Evolutionary conservation across 2,329 filamentous ascomycete genomes (phyloP), one percentile per base, ranked within the genome.

Genomic region (Myotisia sp.): DNA sequence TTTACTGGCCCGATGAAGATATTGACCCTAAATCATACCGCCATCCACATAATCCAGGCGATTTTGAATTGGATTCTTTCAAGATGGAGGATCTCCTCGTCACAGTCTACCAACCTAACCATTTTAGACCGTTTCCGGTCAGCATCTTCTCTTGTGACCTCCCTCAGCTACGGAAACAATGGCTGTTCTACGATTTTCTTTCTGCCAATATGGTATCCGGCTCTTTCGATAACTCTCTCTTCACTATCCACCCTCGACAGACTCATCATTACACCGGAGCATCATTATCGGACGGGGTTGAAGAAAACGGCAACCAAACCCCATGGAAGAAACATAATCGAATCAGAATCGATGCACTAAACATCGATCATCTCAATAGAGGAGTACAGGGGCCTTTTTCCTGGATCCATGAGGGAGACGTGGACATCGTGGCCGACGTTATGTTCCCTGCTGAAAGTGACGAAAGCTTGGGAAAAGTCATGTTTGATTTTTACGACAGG

Each of bases 41-140:
- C 21, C 83, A 92, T 52, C 75, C 84, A 50, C 86, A 94, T 53
- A 69, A 79, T 28, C 80, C 85, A 0, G 90, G 90, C 26, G 90
- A 98, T 52, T 98, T 98, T 46, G 90, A 98, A 58, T 83, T 98
- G 36, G 86, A 95, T 48, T 82, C 78, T 9, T 98, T 98, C 68
- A 94, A 87, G 54, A 74, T 98, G 64, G 84, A 93, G 51, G 90
- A 98, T 56, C 64, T 98, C 0, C 65, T 95, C 3, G 72, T 98
- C 19, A 94, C 87, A 0, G 68, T 98, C 30, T 83, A 94, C 52
- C 87, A 98, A 51, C 87, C 90, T 0, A 70, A 75, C 36, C 76
- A 76, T 32, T 95, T 98, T 63, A 74, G 90, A n/a, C 90, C 90
- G 0, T 98, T 92, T 55, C 79, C 85, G 0, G 76, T 93, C 44